Base-by-base conservation (phyloP, 2,329 filamentous ascomycete species). In the Aspergillus intermedius region DNA sequence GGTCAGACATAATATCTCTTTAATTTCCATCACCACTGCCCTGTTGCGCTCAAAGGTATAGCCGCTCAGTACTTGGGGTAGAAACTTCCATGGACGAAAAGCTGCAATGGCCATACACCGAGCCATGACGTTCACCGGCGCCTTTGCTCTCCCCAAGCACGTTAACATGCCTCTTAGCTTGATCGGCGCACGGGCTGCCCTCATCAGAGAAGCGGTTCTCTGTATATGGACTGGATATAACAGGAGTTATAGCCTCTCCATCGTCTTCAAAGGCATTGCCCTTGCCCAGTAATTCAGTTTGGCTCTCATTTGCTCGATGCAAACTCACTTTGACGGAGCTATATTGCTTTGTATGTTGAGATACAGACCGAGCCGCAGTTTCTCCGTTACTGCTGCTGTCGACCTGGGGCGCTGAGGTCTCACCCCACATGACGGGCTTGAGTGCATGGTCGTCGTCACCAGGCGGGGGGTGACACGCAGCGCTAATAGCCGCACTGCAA, bases 361-460 rank as follows among this genome's bases (percentile, higher is more conserved):
- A 35, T 35, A 3, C n/a, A 35, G 5, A 35, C 5, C n/a, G 34
- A n/a, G 9, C 3, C 25, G 10, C 25, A 30, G 9, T 4, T 12
- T 10, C 25, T 12, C 25, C 25, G 10, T 30, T 10, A 30, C 10
- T 30, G 9, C 10, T 12, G 9, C 25, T 30, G 25, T 30, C 25
- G 25, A 12, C 10, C 10, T 10, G 10, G 4, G 25, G 25, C 10
- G 25, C 9, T 4, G 25, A 30, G 10, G 45, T 39, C 21, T 45
- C 71, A 22, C 47, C 47, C 47, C 47, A 49, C 35, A 30, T 45
- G 22, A 49, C 47, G 6, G 28, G 28, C n/a, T 49, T 49, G 10
- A 49, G 34, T 7, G 42, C 25, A 9, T 30, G 42, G 5, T 45
- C 44, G 25, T 48, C 41, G 3, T 30, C 10, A 30, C 22, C 25